Percentiles rank a stretch among this genome's conserved stretches.
Evolutionary conservation across 768 basidiomycete species (phyloP).

Genomic region (Leccinum uliginosum): DNA sequence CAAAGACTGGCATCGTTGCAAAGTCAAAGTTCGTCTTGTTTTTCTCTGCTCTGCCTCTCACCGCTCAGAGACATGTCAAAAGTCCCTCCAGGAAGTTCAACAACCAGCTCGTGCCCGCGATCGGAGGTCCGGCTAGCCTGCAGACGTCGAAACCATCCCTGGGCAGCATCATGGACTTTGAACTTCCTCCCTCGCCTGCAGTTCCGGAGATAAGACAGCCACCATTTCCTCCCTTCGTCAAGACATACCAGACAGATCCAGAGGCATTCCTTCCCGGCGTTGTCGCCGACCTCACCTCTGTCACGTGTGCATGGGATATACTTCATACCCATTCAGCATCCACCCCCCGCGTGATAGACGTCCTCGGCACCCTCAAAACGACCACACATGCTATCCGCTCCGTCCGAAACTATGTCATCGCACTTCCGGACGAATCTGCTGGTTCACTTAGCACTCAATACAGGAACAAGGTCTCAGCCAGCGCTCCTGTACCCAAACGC

Average conservation of each 20-base stretch:
- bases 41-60: background rate
- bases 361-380: slow-evolving; percentile 68
- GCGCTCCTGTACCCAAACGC: slow-evolving; percentile 32
- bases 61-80: slow-evolving; percentile 9
- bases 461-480: slow-evolving; percentile 45
- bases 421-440: slow-evolving; percentile 72
- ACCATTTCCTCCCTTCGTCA: slow-evolving; percentile 51
- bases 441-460: slow-evolving; percentile 54
- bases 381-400: slow-evolving; percentile 81
- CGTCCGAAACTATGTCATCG: slow-evolving; percentile 78
- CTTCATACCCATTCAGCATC: slow-evolving; percentile 18
- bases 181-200: slow-evolving; percentile 67
- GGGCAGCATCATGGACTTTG: slow-evolving; percentile 44
- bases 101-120: slow-evolving; percentile 69
- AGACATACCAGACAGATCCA: slow-evolving; percentile 68
- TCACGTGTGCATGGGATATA: slow-evolving; percentile 62
- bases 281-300: slow-evolving; percentile 64
- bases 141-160: slow-evolving; percentile 37
- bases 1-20: slow-evolving; percentile 75
- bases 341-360: slow-evolving; percentile 40
- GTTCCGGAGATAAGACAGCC: slow-evolving; percentile 45
- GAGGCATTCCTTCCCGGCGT: slow-evolving; percentile 74
- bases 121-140: slow-evolving; percentile 55
- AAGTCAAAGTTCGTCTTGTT: slow-evolving; percentile 57
- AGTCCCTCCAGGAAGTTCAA: slow-evolving; percentile 48